Evolutionary conservation across 2,329 filamentous ascomycete species (phyloP), one percentile per base, ranked within the genome.

Genomic region (Elsinoe batatas): DNA sequence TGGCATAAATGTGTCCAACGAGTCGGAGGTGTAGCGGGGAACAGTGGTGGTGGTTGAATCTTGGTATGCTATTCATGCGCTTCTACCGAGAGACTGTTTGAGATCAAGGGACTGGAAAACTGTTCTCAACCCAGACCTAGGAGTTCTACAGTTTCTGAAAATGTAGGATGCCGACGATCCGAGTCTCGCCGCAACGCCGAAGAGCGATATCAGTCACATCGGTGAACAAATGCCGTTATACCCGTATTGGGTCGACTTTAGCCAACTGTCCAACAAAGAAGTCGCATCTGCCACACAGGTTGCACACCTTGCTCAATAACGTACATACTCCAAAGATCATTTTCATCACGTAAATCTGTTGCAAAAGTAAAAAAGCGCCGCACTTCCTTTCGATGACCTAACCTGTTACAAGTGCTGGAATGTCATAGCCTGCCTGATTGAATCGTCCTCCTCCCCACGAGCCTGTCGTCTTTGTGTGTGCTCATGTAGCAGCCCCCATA

Each of bases 171-270:
- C 18, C 40, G 26, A 13, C 40, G 40, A 26, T 4, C 26, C 4
- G 26, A 30, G 26, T 30, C 4, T n/a, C 40, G 40, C 40, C 18
- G 40, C 40, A 22, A 22, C 13, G 17, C 40, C 20, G 18, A n/a
- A 44, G 20, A 22, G 40, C 40, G 47, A 38, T 51, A 49, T 49
- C 44, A 33, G 44, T 12, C 13, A 30, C 30, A 12, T 51, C 47
- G 47, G 47, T 26, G 47, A 51, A 51, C 37, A 51, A 22, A 22
- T 51, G 47, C 47, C 47, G 47, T 51, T 51, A 51, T 51, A 51
- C 47, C 47, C 47, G 47, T 33, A 26, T 26, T 22, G 26, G 40
- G 26, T 30, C 26, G 26, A 30, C 26, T 30, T 44, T 30, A 35
- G 20, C 26, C 44, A 33, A 33, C 10, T 18, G 44, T 33, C 33